phyloP scores from a whole-genome alignment of 2,329 filamentous ascomycete species.

The Colletotrichum theobromicola region DNA sequence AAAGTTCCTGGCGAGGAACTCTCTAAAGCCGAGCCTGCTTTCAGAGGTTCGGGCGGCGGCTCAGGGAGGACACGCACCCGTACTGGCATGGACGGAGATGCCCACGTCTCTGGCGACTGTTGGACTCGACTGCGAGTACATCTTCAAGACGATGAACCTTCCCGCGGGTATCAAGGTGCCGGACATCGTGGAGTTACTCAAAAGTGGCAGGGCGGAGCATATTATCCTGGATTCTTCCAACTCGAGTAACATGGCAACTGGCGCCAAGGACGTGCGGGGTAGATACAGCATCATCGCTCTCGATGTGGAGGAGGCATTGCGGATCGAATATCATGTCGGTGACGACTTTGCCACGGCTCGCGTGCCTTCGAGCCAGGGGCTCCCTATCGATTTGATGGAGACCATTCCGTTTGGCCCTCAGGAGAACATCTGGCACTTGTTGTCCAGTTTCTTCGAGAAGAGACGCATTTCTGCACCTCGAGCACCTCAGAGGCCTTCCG shows the following conservation, averaged over 20 bases:
- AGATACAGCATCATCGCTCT: constrained; percentile 78
- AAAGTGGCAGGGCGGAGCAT: constrained; percentile 44
- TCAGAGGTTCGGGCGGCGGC: constrained; percentile 23
- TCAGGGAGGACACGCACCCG: background rate
- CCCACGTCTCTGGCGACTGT: constrained; percentile 30
- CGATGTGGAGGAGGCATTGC: constrained; percentile 60
- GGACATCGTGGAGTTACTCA: constrained; percentile 59
- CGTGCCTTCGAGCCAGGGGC: constrained; percentile 17
- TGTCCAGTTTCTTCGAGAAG: constrained; percentile 49
- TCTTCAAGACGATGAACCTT: constrained; percentile 46
- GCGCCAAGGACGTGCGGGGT: constrained; percentile 55
- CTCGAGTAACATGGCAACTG: constrained; percentile 46
- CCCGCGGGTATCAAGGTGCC: constrained; percentile 53
- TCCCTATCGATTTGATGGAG: constrained; percentile 26
- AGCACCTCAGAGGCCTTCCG: background rate
- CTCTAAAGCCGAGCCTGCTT: constrained; percentile 38
- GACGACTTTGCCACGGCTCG: constrained; percentile 42
- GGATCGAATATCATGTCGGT: constrained; percentile 62
- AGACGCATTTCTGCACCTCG: constrained; percentile 25
- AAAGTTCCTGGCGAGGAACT: constrained; percentile 31
- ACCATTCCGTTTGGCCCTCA: constrained; percentile 29
- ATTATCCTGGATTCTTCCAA: constrained; percentile 68
- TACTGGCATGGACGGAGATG: constrained; percentile 9
- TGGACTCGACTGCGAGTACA: constrained; percentile 37
- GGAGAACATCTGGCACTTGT: constrained; percentile 53